These are phyloP conservation scores for Spencermartinsiella europaea DNA, from an alignment of 805 yeast species.

Conservation along the genomic window DNA sequence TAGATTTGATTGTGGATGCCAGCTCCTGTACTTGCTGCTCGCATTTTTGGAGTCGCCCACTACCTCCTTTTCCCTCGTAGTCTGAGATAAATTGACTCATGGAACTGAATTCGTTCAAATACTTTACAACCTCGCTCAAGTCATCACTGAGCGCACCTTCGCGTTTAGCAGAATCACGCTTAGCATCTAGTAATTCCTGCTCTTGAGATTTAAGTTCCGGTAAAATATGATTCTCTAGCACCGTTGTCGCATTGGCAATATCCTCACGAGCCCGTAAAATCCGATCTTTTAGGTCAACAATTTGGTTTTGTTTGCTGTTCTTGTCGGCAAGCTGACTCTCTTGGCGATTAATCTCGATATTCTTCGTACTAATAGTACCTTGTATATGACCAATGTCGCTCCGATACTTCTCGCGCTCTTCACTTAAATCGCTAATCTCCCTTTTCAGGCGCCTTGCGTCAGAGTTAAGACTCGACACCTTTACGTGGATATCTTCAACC, in stretches of 20 bases:
- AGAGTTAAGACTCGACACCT: constrained; percentile 32
- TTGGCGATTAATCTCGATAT: constrained; percentile 46
- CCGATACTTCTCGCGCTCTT: constrained; percentile 42
- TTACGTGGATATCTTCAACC: constrained; percentile 17
- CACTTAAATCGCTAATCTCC: constrained; percentile 31
- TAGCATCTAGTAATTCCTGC: constrained; percentile 5
- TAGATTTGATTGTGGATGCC: constrained; percentile 15
- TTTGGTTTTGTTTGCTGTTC: constrained; percentile 24
- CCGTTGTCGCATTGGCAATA: constrained; percentile 10
- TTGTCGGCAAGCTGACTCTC: constrained; percentile 49
- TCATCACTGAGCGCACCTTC: constrained; percentile 10
- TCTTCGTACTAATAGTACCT: constrained; percentile 47
- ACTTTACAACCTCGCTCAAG: constrained; percentile 5
- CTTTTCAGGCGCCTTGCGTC: constrained; percentile 40
- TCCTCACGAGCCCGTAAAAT: constrained; percentile 6
- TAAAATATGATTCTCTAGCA: constrained; percentile 5
- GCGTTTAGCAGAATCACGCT: constrained; percentile 9
- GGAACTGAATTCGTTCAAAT: constrained; percentile 6
- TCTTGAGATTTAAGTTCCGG: constrained; percentile 12
- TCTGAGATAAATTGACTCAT: constrained; percentile 8
- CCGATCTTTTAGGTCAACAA: constrained; percentile 6
- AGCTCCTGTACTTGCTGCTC: constrained; percentile 28
- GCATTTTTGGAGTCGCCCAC: constrained; percentile 10
- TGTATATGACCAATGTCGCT: constrained; percentile 45
- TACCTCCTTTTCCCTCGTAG: constrained; percentile 13